These are phyloP conservation scores for Taphrina communis DNA, from an alignment of 1,139 yeast species.

Conservation along the genomic window DNA sequence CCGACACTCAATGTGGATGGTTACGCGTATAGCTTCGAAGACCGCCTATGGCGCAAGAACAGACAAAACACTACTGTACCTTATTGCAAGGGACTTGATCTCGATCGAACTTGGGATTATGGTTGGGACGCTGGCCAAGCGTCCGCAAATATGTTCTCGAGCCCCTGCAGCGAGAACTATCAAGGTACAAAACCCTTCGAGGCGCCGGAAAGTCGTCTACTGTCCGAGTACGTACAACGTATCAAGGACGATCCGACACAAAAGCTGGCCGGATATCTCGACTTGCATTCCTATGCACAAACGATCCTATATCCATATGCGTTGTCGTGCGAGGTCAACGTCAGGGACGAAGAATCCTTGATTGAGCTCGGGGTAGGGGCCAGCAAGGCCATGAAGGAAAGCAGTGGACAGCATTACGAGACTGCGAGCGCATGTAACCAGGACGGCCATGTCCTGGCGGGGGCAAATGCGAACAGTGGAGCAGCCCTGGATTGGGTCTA, in stretches of 20 bases:
- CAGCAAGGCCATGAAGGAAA: constrained; percentile 69
- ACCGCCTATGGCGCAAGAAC: constrained; percentile 87
- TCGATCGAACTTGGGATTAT: constrained; percentile 81
- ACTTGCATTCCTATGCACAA: constrained; percentile 83
- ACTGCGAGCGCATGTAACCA: constrained; percentile 72
- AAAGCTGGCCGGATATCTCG: constrained; percentile 74
- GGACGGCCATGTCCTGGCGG: constrained; percentile 61
- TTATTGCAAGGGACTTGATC: constrained; percentile 78
- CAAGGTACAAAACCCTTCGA: constrained; percentile 79
- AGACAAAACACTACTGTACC: constrained; percentile 75
- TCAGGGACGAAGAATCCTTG: constrained; percentile 80
- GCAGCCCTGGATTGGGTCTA: constrained; percentile 84
- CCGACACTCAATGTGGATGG: constrained; percentile 94
- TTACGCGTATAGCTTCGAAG: constrained; percentile 82
- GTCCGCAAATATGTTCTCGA: constrained; percentile 5
- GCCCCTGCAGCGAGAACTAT: constrained; percentile 55
- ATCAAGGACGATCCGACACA: constrained; percentile 59
- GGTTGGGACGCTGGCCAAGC: constrained; percentile 62
- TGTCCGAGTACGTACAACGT: constrained; percentile 66
- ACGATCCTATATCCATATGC: constrained; percentile 77
- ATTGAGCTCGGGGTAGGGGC: constrained; percentile 81
- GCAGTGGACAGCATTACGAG: constrained; percentile 66
- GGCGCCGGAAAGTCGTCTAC: constrained; percentile 70
- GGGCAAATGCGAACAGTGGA: constrained; percentile 71
- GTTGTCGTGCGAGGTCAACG: constrained; percentile 71